phyloP scores from a whole-genome alignment of 2,329 filamentous ascomycete genomes.

The Botrytis medusae region DNA sequence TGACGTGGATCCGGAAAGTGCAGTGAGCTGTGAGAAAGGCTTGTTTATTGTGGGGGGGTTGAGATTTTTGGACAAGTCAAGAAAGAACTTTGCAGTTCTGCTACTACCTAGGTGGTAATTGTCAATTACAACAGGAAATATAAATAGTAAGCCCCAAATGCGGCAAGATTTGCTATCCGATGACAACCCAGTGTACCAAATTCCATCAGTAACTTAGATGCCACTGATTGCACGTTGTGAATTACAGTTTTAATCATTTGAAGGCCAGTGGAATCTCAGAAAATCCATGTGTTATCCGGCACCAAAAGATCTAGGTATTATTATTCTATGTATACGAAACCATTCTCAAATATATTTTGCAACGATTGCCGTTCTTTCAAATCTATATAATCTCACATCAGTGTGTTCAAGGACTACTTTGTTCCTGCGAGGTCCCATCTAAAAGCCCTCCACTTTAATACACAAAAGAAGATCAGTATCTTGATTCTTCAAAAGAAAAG shows the following conservation, averaged over 20 bases:
- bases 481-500: not conserved
- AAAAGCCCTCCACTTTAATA: conserved; percentile 15
- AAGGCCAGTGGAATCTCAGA: too few relatives aligned
- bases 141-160: not conserved
- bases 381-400: not conserved
- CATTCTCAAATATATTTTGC: not conserved
- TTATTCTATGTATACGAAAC: not conserved
- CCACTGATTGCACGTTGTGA: not conserved
- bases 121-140: not conserved
- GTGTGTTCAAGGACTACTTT: not conserved
- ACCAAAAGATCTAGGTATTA: not conserved
- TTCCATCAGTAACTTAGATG: not conserved
- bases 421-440: not conserved
- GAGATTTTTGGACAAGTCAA: too few relatives aligned
- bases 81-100: not conserved
- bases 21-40: too few relatives aligned
- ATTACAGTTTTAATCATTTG: not conserved
- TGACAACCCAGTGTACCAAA: not conserved
- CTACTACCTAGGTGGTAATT: not conserved
- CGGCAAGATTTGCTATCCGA: not conserved
- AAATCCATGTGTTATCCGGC: not conserved
- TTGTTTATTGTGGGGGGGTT: not conserved
- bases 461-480: conserved; percentile 16
- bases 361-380: not conserved
- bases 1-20: not conserved